phyloP scores from a whole-genome alignment of 345 rosid species.

The Cardiospermum halicacabum region DNA sequence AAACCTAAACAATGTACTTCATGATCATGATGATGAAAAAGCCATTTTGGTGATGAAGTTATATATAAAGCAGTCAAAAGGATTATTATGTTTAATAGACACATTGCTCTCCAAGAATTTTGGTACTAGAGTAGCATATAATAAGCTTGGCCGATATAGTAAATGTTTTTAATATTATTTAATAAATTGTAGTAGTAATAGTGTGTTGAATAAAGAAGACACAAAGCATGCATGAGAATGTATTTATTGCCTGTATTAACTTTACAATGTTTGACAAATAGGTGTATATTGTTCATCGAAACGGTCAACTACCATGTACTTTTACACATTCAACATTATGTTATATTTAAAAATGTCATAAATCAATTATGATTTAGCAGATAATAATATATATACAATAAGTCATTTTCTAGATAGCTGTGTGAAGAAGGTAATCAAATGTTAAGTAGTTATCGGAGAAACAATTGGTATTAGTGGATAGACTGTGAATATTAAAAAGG shows the following conservation, averaged over 20 bases:
- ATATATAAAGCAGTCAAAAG: conserved; percentile 6
- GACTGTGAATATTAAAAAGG: conserved; percentile 4
- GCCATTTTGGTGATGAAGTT: not conserved
- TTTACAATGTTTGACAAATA: not conserved
- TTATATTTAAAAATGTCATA: no score
- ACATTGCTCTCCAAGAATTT: conserved; percentile 5
- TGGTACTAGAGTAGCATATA: conserved; percentile 2
- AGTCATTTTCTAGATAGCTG: not conserved
- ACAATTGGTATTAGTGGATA: not conserved
- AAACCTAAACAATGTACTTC: not conserved
- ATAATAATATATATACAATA: no score
- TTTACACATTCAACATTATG: not conserved
- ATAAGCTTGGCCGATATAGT: not conserved
- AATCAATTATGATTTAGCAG: no score
- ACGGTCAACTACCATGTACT: no score
- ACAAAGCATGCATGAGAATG: not conserved
- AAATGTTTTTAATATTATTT: not conserved
- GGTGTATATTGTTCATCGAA: not conserved
- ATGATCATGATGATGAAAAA: not conserved
- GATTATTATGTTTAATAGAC: not conserved
- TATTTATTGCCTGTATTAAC: not conserved
- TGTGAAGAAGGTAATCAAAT: not conserved
- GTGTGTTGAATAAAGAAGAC: conserved; percentile 2
- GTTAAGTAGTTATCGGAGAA: conserved; percentile 17
- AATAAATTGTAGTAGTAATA: conserved; percentile 3